Evolutionary conservation across 2,329 filamentous ascomycete species (phyloP), one percentile per base, ranked within the genome.

Genomic region (Paecilomyces niveus): DNA sequence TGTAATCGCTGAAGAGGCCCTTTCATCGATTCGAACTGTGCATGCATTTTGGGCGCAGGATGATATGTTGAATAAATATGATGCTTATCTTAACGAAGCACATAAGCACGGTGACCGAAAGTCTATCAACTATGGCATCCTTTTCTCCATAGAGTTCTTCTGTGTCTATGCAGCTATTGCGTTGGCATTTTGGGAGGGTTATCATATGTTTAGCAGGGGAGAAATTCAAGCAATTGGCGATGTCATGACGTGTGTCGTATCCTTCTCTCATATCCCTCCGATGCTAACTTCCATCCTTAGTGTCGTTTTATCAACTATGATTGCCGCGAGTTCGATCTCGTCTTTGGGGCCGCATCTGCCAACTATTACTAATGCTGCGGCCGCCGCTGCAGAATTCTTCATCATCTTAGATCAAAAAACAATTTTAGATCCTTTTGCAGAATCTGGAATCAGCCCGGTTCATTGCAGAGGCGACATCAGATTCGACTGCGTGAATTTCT

Each of bases 1-100:
- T n/a, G n/a, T n/a, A n/a, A n/a, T n/a, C n/a, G 93, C 91, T 3
- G 94, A 97, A 70, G 94, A 99, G 75, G 93, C 97, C 57, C 84
- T 99, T 67, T 92, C 90, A 72, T 97, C 92, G 1, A 89, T 97
- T 65, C 87, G 94, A 62, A 97, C 96, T 69, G 89, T 93, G 6
- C 86, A 90, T 7, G 93, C 94, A 32, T 99, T 97, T 68, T 91
- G 91, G 51, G 97, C 92, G 0, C 92, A 97, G 73, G 89, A 93
- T 58, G 91, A 93, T 62, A 83, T 97, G n/a, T 90, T 92, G 10
- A 83, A 83, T 61, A 88, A 93, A 72, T 97, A 97, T 70, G 89
- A 96, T 66, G 72, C 70, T 1, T 89, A 96, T 71, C 79, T 97
- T 31, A 75, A 76, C 51, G 81, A 83, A 57, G 92, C 92, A 11